Percentiles rank a stretch among this genome's conserved stretches.
These are phyloP conservation scores for Solanum paucissectum DNA, from an alignment of 257 asterid genomes.

Conservation along the genomic window DNA sequence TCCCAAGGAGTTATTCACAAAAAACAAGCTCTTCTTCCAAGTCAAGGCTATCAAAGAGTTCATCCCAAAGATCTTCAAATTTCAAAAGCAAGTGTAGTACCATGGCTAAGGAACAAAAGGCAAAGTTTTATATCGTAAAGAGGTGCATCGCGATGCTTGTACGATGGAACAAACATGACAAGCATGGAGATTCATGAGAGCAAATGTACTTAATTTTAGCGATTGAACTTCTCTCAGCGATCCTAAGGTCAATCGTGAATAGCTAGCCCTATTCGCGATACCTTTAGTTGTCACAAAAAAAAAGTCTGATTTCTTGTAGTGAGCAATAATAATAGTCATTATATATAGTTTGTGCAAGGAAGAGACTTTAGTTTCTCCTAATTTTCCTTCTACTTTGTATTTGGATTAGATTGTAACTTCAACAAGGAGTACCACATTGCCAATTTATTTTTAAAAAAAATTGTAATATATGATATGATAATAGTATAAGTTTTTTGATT, in stretches of 20 bases:
- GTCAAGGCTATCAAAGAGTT: background rate
- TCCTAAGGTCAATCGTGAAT: background rate
- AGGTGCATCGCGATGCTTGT: background rate
- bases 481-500: background rate
- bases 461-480: background rate
- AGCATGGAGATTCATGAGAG: background rate
- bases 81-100: background rate
- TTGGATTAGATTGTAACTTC: background rate
- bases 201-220: background rate
- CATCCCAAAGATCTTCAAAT: background rate
- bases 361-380: background rate
- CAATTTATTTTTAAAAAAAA: background rate
- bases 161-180: constrained; percentile 3
- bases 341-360: background rate
- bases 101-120: constrained; percentile 1
- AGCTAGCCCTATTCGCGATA: background rate
- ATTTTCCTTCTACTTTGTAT: background rate
- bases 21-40: background rate
- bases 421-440: background rate
- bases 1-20: constrained; percentile 1
- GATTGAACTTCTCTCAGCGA: background rate
- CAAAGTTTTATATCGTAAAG: background rate
- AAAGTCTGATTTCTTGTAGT: background rate
- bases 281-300: background rate
- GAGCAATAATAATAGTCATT: background rate